phyloP scores from a whole-genome alignment of 2,329 filamentous ascomycete genomes.

The Pestalotiopsis sp. region DNA sequence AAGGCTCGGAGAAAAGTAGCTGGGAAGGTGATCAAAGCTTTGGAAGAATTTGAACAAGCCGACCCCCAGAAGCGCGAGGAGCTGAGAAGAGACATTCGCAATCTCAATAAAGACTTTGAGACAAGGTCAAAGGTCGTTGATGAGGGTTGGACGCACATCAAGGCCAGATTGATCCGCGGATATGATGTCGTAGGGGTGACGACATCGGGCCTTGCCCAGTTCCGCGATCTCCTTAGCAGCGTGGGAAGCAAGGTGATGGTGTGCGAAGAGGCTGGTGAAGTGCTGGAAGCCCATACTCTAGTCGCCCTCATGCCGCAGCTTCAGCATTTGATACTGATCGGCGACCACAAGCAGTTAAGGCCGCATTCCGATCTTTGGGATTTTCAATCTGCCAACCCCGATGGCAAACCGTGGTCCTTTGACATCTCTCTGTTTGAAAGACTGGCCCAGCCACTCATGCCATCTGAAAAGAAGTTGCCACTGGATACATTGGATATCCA shows the following conservation, averaged over 20 bases:
- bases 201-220: slow-evolving; percentile 59
- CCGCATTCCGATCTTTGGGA: slow-evolving; percentile 59
- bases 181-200: slow-evolving; percentile 60
- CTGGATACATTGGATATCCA: slow-evolving; percentile 50
- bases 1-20: not conserved
- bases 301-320: slow-evolving; percentile 60
- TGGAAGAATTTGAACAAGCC: not conserved
- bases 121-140: slow-evolving; percentile 31
- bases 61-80: slow-evolving; percentile 13
- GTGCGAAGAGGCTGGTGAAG: slow-evolving; percentile 71
- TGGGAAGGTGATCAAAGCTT: not conserved
- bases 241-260: slow-evolving; percentile 60
- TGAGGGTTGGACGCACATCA: slow-evolving; percentile 27
- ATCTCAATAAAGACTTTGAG: not conserved
- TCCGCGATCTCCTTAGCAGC: slow-evolving; percentile 49
- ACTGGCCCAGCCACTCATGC: slow-evolving; percentile 38
- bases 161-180: slow-evolving; percentile 26
- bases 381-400: slow-evolving; percentile 52
- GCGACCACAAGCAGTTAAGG: slow-evolving; percentile 64
- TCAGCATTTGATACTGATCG: slow-evolving; percentile 66
- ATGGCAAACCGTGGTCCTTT: slow-evolving; percentile 53
- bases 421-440: slow-evolving; percentile 66
- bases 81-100: slow-evolving; percentile 8
- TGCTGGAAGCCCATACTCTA: slow-evolving; percentile 65
- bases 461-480: slow-evolving; percentile 28